Conservation (phyloP, 2,329 filamentous ascomycete species). For the Colletotrichum trifolii region DNA sequence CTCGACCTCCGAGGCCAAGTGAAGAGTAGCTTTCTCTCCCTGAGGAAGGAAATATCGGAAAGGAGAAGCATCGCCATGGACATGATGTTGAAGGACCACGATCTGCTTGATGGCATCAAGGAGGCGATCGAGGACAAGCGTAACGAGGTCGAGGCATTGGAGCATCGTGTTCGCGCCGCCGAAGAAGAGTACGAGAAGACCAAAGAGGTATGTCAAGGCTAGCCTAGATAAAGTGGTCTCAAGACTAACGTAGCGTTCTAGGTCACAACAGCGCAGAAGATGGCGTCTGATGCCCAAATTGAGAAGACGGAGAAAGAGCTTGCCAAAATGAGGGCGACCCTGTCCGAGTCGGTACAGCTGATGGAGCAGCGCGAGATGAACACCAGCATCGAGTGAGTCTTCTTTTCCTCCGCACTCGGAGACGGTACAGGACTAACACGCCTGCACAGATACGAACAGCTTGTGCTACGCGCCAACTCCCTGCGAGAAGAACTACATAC, state of each 20-base stretch:
- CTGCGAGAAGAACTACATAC: conserved; percentile 98
- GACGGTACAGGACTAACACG: not conserved
- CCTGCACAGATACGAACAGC: conserved; percentile 81
- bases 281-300: conserved; percentile 90
- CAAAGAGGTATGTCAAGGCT: conserved; percentile 70
- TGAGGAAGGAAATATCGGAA: conserved; percentile 94
- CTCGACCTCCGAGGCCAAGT: conserved; percentile 86
- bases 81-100: conserved; percentile 92
- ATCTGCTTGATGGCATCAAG: conserved; percentile 92
- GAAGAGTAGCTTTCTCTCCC: conserved; percentile 79
- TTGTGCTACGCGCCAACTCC: conserved; percentile 84
- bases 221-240: not conserved
- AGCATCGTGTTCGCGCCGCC: conserved; percentile 87
- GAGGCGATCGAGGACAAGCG: conserved; percentile 97
- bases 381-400: conserved; percentile 89
- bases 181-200: conserved; percentile 95
- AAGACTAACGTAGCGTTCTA: not conserved
- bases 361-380: conserved; percentile 97
- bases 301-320: conserved; percentile 99
- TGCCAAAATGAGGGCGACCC: conserved; percentile 86
- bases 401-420: not conserved
- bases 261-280: conserved; percentile 84
- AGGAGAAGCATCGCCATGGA: conserved; percentile 84
- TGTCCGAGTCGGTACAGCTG: conserved; percentile 87
- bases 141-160: conserved; percentile 89